phyloP scores from a whole-genome alignment of 257 asterid species.

The Solanum chilense region DNA sequence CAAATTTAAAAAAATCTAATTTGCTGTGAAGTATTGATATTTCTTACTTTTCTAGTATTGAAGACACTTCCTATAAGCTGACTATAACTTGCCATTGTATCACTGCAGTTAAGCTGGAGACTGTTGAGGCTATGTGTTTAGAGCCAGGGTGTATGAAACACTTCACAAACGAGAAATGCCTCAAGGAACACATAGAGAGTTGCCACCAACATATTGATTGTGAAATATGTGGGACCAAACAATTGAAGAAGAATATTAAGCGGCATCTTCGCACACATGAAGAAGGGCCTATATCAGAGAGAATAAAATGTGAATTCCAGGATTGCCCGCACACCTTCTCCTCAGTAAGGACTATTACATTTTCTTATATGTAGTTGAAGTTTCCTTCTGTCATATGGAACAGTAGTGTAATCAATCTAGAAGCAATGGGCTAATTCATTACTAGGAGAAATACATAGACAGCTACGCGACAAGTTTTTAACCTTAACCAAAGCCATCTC shows the following conservation, averaged over 20 bases:
- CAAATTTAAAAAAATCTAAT: neutral
- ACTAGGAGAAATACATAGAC: neutral
- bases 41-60: neutral
- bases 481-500: neutral
- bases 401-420: neutral
- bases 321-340: conserved; percentile 58
- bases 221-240: conserved; percentile 64
- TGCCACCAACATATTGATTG: conserved; percentile 64
- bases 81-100: neutral
- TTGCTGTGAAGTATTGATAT: neutral
- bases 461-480: neutral
- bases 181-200: conserved; percentile 55
- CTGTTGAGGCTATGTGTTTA: conserved; percentile 64
- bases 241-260: conserved; percentile 78
- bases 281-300: conserved; percentile 17
- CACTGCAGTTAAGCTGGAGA: conserved; percentile 62
- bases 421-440: neutral
- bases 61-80: neutral
- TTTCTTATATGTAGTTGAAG: neutral
- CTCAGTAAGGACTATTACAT: conserved; percentile 26
- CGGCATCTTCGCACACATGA: conserved; percentile 70
- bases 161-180: conserved; percentile 61
- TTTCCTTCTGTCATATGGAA: neutral
- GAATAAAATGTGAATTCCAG: conserved; percentile 41
- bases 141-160: conserved; percentile 83